Evolutionary conservation across 139 green algal species (phyloP), one percentile per base, ranked within the genome.

Genomic region (Chlorella sp.): DNA sequence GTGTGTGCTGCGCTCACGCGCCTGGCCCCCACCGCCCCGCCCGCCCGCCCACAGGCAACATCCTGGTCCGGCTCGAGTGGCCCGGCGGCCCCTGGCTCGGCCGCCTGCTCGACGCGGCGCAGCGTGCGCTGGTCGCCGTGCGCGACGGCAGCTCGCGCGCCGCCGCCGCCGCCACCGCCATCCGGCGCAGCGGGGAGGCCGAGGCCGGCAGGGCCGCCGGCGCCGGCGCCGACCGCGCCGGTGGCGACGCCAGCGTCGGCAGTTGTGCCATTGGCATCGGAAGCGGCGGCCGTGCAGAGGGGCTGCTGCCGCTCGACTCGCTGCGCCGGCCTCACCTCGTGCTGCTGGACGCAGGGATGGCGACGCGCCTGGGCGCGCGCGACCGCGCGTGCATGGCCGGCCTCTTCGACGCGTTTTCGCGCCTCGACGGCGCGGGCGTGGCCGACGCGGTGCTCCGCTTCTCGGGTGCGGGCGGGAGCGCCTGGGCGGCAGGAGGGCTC

Each of bases 321-420:
- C 92, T 83, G 87, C 81, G 88, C 67, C 84, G 88, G 71, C 89
- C 90, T 6, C 76, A 75, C 36, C 87, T 98, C 25, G 89, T 98
- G 65, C 79, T 98, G 78, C 87, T 98, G 50, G 91, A 97, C 65
- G 92, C 93, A n/a, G 94, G 93, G 69, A 97, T 97, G 93, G 90
- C 90, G 25, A 95, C 88, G 2, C 87, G 92, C 79, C 80, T 98
- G 59, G n/a, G n/a, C 64, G 29, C 64, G 29, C 64, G 64, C 58
- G 64, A 56, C 42, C 5, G 8, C 33, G 17, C 14, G 21, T 46
- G 38, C 67, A 91, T 93, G 87, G 48, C 87, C 40, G 73, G 82
- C 4, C 83, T 91, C 70, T 91, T 91, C 72, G 59, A 80, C 23
- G 68, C 78, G 0, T 85, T 90, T 48, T 79, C 71, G 5, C 83